These are phyloP conservation scores for Termitomyces sp. DNA, from an alignment of 768 basidiomycete genomes.

Conservation along the genomic window DNA sequence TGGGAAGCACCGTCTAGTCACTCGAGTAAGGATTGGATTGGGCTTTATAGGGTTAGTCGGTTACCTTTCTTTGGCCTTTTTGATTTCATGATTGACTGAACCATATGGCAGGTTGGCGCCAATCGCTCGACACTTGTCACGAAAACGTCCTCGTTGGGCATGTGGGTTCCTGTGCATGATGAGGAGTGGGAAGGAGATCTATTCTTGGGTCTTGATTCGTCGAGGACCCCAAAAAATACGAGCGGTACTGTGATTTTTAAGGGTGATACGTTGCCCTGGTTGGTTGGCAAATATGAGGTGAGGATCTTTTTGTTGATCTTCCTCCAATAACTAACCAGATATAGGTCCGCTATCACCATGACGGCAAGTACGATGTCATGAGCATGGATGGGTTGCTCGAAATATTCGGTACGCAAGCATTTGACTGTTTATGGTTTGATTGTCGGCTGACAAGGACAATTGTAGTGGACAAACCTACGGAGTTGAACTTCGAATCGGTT, in stretches of 20 bases:
- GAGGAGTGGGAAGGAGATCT: constrained; percentile 94
- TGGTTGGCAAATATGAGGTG: constrained; percentile 84
- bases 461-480: constrained; percentile 67
- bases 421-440: neutral
- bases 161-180: constrained; percentile 90
- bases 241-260: constrained; percentile 73
- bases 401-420: constrained; percentile 67
- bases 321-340: neutral
- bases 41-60: constrained; percentile 71
- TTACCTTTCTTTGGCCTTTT: constrained; percentile 5
- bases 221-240: constrained; percentile 41
- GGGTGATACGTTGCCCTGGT: constrained; percentile 83
- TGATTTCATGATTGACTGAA: constrained; percentile 5
- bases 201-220: constrained; percentile 48
- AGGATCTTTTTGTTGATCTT: constrained; percentile 14
- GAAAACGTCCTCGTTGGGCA: constrained; percentile 78
- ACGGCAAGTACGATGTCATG: constrained; percentile 97
- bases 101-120: constrained; percentile 65
- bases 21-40: constrained; percentile 95
- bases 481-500: constrained; percentile 64
- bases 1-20: constrained; percentile 89
- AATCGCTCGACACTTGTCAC: constrained; percentile 85
- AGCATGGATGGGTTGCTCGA: constrained; percentile 81
- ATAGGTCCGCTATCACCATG: constrained; percentile 89
- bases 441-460: constrained; percentile 2